phyloP scores from a whole-genome alignment of 176 grass and related monocot species.

The Carex scoparia region DNA sequence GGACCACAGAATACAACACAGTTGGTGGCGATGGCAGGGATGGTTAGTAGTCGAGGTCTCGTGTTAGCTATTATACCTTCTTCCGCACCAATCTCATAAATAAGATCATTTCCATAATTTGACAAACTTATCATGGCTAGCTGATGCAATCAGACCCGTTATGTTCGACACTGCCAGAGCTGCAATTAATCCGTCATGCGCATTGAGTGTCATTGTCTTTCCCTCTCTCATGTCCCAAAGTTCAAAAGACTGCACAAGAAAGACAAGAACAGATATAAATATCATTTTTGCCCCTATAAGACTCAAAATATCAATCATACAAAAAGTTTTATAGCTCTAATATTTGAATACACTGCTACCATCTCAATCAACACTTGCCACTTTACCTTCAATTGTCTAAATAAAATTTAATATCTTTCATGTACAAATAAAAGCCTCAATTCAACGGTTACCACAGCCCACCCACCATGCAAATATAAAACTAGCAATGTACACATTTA shows the following conservation, averaged over 20 bases:
- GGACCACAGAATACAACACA: slow-evolving; percentile 11
- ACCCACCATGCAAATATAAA: neutral
- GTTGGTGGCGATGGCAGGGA: neutral
- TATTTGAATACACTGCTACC: neutral
- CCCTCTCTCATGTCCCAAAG: slow-evolving; percentile 90
- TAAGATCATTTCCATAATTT: slow-evolving; percentile 85
- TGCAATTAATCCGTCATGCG: slow-evolving; percentile 67
- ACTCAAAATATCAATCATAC: neutral
- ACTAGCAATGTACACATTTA: neutral
- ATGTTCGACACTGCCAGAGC: slow-evolving; percentile 68
- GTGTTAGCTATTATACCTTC: slow-evolving; percentile 18
- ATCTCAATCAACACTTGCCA: neutral
- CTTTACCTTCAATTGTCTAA: neutral
- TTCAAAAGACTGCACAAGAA: slow-evolving; percentile 69
- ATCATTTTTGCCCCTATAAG: neutral
- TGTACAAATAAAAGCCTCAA: neutral
- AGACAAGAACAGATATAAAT: neutral
- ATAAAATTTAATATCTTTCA: neutral
- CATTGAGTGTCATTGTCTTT: slow-evolving; percentile 65
- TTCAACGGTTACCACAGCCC: neutral
- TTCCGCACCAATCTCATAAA: slow-evolving; percentile 2
- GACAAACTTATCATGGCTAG: slow-evolving; percentile 75
- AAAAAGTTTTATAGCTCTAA: neutral
- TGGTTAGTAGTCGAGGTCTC: slow-evolving; percentile 25
- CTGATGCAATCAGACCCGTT: slow-evolving; percentile 82